Evolutionary conservation across 371 early-diverging fungal species (phyloP), one percentile per base, ranked within the genome.

Genomic region (Mortierella sp.): DNA sequence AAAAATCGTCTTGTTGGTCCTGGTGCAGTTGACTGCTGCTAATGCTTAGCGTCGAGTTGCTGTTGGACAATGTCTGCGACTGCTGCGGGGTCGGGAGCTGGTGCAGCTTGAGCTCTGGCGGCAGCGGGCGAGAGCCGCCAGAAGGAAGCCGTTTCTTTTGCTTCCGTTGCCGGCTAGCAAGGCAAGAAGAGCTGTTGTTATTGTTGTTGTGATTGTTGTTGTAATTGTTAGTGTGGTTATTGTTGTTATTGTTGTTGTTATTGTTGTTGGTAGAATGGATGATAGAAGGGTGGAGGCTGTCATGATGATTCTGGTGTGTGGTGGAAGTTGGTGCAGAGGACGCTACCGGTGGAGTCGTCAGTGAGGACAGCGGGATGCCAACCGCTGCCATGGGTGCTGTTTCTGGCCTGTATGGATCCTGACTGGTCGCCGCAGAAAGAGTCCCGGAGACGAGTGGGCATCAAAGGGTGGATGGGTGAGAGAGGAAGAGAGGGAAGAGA

Each of bases 31-130:
- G 64, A 55, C 75, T 75, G 30, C 75, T 75, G 30, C 66, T 66
- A 57, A 67, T 30, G 57, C 71, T 76, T 15, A 71, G 64, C 21
- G 56, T 64, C 2, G 65, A 68, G 30, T 60, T 76, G 59, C 66
- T 68, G 47, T 51, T 64, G 60, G 79, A 79, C 28, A 72, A 57
- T 12, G 65, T 72, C 30, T 62, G 63, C 25, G 63, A 59, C 28
- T 53, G 57, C 21, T 62, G 58, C 7, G 56, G 62, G 7, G 56
- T 69, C 28, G 48, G 57, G 37, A 64, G 68, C 30, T 64, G 57
- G 9, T 53, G 53, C 12, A 72, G 52, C 46, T 60, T 44, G 21
- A 76, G 67, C 18, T 67, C 71, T 51, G 76, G 70, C 47, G 76
- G 68, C 7, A 64, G 37, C 37, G 37, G 37, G 37, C 37, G 37